phyloP scores from a whole-genome alignment of 2,329 filamentous ascomycete species.

The Hymenoscyphus linearis region DNA sequence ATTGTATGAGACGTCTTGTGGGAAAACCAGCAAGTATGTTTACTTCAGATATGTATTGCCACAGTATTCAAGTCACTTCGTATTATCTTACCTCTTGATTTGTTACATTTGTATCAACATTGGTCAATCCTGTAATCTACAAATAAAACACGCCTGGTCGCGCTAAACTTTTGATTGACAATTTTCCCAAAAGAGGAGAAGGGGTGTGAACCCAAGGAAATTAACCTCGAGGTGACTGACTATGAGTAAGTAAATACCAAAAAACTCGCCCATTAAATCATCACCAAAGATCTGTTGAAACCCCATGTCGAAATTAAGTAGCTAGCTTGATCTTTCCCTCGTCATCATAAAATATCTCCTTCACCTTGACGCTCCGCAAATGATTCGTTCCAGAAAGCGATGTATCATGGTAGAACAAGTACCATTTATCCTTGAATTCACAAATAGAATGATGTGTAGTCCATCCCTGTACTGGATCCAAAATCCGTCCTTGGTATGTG shows the following conservation, averaged over 20 bases:
- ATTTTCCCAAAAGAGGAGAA: no score
- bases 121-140: no score
- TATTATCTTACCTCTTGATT: no score
- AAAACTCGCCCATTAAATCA: background rate
- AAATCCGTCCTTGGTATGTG: constrained; percentile 62
- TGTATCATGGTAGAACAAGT: constrained; percentile 72
- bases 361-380: constrained; percentile 66
- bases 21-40: no score
- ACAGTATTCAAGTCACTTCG: no score
- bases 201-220: no score
- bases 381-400: constrained; percentile 65
- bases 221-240: no score
- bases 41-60: no score
- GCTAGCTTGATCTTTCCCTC: constrained; percentile 52
- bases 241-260: background rate
- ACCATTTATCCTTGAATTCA: constrained; percentile 67
- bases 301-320: background rate
- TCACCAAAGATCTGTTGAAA: background rate
- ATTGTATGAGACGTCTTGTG: no score
- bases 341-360: constrained; percentile 67
- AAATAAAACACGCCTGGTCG: no score
- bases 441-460: constrained; percentile 78
- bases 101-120: no score
- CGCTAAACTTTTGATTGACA: no score
- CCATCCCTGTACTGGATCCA: constrained; percentile 75